These are phyloP conservation scores for Podochytrium sp. DNA, from an alignment of 192 early-diverging fungal species.

Conservation along the genomic window DNA sequence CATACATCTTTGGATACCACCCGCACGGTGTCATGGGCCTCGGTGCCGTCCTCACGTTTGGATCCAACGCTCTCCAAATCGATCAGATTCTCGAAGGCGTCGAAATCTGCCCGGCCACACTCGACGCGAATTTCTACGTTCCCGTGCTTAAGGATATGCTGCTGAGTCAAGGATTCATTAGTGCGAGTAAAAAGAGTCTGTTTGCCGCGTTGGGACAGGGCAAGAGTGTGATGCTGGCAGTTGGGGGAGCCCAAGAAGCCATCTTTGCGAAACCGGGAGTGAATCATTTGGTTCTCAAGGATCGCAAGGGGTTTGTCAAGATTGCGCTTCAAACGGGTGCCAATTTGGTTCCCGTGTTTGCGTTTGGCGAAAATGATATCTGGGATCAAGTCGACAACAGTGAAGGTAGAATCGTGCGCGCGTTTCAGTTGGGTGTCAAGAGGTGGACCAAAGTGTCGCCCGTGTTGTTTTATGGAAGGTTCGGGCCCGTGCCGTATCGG, in stretches of 20 bases:
- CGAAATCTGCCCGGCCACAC: background rate
- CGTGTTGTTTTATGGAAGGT: slow-evolving; percentile 75
- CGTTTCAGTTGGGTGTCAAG: slow-evolving; percentile 73
- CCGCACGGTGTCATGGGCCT: background rate
- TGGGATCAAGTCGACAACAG: slow-evolving; percentile 80
- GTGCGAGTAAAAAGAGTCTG: too few relatives aligned
- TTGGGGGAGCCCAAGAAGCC: too few relatives aligned
- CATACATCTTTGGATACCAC: background rate
- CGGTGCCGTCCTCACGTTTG: background rate
- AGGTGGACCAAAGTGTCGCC: slow-evolving; percentile 44
- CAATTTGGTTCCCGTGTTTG: slow-evolving; percentile 83
- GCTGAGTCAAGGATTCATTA: too few relatives aligned
- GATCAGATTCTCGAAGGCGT: background rate
- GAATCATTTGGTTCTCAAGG: too few relatives aligned
- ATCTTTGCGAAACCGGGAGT: slow-evolving; percentile 18
- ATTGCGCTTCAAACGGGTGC: slow-evolving; percentile 83
- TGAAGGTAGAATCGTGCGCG: slow-evolving; percentile 62
- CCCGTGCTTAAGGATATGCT: background rate
- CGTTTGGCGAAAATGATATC: slow-evolving; percentile 93
- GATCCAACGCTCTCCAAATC: background rate
- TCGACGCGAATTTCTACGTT: background rate
- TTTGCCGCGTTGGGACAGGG: too few relatives aligned
- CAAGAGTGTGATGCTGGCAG: too few relatives aligned
- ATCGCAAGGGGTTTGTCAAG: slow-evolving; percentile 89
- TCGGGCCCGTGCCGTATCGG: slow-evolving; percentile 53